Percentiles rank a stretch among this genome's conserved stretches.
Conservation (phyloP, 345 rosid species). For the Hirschfeldia incana region DNA sequence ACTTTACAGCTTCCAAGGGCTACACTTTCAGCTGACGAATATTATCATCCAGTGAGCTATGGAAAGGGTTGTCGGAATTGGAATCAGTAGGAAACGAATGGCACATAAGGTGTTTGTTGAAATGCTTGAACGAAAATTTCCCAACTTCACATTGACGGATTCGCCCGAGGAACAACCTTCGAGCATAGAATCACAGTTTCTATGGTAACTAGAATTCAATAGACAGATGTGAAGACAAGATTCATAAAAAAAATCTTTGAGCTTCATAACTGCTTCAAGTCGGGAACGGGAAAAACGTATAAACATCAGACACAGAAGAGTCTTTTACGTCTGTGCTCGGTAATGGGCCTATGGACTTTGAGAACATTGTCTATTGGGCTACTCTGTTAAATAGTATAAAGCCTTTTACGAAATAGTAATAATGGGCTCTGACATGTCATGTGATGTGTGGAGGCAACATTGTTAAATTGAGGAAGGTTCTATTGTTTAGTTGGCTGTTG, state of each 20-base stretch:
- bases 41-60: slow-evolving; percentile 44
- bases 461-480: too few relatives aligned
- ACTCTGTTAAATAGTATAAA: too few relatives aligned
- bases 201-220: slow-evolving; percentile 36
- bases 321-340: too few relatives aligned
- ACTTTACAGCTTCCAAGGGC: slow-evolving; percentile 55
- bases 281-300: background rate
- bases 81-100: slow-evolving; percentile 30
- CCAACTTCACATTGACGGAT: background rate
- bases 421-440: too few relatives aligned
- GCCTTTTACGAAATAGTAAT: too few relatives aligned
- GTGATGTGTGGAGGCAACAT: too few relatives aligned
- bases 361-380: too few relatives aligned
- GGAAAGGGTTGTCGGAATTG: slow-evolving; percentile 42
- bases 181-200: slow-evolving; percentile 63
- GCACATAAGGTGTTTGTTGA: slow-evolving; percentile 55
- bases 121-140: slow-evolving; percentile 57
- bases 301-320: too few relatives aligned
- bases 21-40: slow-evolving; percentile 49
- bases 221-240: background rate
- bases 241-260: slow-evolving; percentile 1
- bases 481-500: too few relatives aligned
- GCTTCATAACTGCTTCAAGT: slow-evolving; percentile 21
- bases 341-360: too few relatives aligned
- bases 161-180: slow-evolving; percentile 38